Base-by-base conservation (phyloP, 202 grass and related monocot species). In the Schoenoplectus triqueter region DNA sequence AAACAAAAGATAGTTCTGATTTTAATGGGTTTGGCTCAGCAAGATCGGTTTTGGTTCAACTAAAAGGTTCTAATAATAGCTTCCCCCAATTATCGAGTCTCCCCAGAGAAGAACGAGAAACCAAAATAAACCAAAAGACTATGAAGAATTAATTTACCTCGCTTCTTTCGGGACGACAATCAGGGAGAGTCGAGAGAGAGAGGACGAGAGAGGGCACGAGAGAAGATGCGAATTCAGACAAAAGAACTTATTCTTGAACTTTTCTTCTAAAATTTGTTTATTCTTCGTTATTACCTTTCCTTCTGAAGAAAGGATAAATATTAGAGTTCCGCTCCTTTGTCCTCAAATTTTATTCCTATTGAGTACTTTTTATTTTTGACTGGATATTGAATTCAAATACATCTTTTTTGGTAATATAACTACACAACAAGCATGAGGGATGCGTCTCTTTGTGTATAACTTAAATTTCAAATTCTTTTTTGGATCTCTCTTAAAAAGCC, bases 71-170 rank as follows among this genome's bases (percentile, higher is more conserved):
- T 39, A 55, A 75, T 13, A 75, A 78, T 6, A 59, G 51, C 1
- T 17, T 8, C 2, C 20, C 22, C 21, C 22, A 78, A 59, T 7
- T 10, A 78, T 78, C 73, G 73, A 50, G 55, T 75, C 49, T 2
- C 10, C 22, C 10, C 2, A 77, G 11, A 39, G 51, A 15, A 56
- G 5, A 78, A 59, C 52, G 13, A 68, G 31, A 44, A 5, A 41
- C 56, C 13, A 59, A 59, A 59, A 59, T 11, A 78, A 59, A 40
- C 31, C 2, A 42, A 59, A 42, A 78, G 10, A 1, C 2, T 10
- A 75, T 14, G 51, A 42, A 56, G 72, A 76, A 76, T 76, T 56
- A 18, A 13, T 13, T 31, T 31, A 77, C 22, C 47, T 78, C 11
- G 10, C 4, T 7, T 56, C 9, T 10, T 20, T 20, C n/a, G 69